Conservation (phyloP, 2,329 filamentous ascomycete species). For the Aspergillus fumigatiaffinis region DNA sequence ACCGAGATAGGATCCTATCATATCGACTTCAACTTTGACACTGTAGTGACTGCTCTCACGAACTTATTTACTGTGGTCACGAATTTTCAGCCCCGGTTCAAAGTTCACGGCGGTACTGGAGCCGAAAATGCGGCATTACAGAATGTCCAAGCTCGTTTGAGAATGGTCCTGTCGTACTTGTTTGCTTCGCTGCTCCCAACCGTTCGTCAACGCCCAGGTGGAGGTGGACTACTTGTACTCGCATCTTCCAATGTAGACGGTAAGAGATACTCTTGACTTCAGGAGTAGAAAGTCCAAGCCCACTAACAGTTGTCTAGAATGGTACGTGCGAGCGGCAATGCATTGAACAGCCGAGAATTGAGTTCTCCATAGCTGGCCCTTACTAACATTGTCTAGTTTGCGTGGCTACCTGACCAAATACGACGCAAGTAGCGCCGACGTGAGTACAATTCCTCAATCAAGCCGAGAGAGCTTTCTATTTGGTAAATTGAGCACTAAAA, state of each 20-base stretch:
- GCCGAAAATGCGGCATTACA: conserved; percentile 64
- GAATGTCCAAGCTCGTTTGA: conserved; percentile 62
- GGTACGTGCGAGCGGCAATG: conserved; percentile 13
- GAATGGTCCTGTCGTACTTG: conserved; percentile 64
- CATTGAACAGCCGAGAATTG: background rate
- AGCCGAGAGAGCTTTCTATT: background rate
- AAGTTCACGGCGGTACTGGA: conserved; percentile 59
- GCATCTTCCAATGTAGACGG: conserved; percentile 63
- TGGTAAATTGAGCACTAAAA: background rate
- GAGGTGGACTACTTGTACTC: conserved; percentile 60
- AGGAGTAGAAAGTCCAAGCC: background rate
- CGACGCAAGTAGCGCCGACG: conserved; percentile 54
- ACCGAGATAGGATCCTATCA: conserved; percentile 67
- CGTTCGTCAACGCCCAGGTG: conserved; percentile 53
- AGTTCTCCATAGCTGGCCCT: background rate
- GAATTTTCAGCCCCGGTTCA: conserved; percentile 59
- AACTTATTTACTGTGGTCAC: conserved; percentile 57
- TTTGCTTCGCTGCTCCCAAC: conserved; percentile 62
- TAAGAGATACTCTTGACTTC: conserved; percentile 3
- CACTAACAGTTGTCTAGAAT: conserved; percentile 21
- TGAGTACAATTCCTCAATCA: conserved; percentile 34
- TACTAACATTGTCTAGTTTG: conserved; percentile 37
- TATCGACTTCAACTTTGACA: conserved; percentile 69
- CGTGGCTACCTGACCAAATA: conserved; percentile 67
- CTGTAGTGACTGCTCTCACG: conserved; percentile 58